Evolutionary conservation across 257 asterid genomes (phyloP), one percentile per base, ranked within the genome.

Genomic region (Solanum tarapatanum): DNA sequence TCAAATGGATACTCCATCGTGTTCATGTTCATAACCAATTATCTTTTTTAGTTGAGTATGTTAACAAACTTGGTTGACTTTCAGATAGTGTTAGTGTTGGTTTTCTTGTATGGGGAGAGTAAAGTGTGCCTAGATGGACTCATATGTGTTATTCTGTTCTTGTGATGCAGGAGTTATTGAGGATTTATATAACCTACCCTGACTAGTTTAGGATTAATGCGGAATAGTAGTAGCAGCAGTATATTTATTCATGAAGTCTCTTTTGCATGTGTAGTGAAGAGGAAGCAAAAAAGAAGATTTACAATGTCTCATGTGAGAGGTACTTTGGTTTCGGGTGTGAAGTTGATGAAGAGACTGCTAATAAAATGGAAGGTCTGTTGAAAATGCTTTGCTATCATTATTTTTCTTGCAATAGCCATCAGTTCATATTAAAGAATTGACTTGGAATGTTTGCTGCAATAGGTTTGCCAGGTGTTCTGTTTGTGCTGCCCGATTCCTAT

Each of bases 321-420:
- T 86, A 95, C 90, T 93, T 95, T 88, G 98, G 98, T 8, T 95
- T 95, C 62, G 98, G 98, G 21, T 94, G 97, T 69, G 98, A 93
- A 91, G 87, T 95, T 86, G 98, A 95, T 11, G 98, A 95, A 90
- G 98, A 94, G 88, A 94, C 96, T 13, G 92, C 98, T 12, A 93
- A 94, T 91, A 94, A 93, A 93, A 95, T 95, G 84, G 96, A 94
- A 94, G 98, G 97, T 94, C 88, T 21, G 90, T 89, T 9, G 69
- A 28, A 48, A 28, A 68, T 26, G 58, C 3, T 82, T 7, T 32
- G 3, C 37, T 28, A 3, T 69, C 32, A 45, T 55, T 30, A 11
- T 33, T 45, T 43, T 8, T 45, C 30, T 8, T 48, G 85, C 68
- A 45, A 45, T 43, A 79, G 64, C 37, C 39, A 45, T 80, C 26